Percentiles rank a stretch among this genome's conserved stretches.
Conservation (phyloP, 2,329 filamentous ascomycete genomes). For the Ascochyta rabiei region DNA sequence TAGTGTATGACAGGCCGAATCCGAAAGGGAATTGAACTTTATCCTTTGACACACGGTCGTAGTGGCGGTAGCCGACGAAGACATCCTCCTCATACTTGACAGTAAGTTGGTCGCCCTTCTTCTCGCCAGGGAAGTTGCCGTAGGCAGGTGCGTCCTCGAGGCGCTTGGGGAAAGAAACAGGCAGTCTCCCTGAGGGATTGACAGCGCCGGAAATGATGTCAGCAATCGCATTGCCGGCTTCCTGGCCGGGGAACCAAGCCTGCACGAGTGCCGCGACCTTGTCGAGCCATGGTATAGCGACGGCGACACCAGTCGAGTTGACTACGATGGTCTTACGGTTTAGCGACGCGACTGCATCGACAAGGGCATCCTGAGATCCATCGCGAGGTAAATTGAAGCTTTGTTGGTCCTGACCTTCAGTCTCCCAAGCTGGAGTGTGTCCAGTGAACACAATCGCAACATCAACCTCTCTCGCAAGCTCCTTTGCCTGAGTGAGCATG, state of each 20-base stretch:
- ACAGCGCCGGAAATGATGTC: conserved; percentile 49
- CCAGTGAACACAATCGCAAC: conserved; percentile 44
- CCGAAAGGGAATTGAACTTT: conserved; percentile 53
- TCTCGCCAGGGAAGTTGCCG: conserved; percentile 48
- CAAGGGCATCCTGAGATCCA: conserved; percentile 66
- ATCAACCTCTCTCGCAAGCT: conserved; percentile 36
- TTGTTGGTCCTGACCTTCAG: conserved; percentile 68
- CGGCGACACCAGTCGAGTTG: conserved; percentile 77
- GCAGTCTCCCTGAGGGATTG: conserved; percentile 49
- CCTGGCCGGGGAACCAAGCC: conserved; percentile 52
- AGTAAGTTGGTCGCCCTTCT: conserved; percentile 63
- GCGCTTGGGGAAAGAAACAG: conserved; percentile 47
- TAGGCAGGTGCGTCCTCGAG: conserved; percentile 46
- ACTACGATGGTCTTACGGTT: conserved; percentile 76
- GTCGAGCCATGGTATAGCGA: conserved; percentile 71
- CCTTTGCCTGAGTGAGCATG: conserved; percentile 31
- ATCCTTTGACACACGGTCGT: conserved; percentile 65
- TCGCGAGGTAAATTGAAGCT: conserved; percentile 59
- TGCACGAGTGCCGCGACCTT: conserved; percentile 48
- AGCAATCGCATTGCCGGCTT: conserved; percentile 51
- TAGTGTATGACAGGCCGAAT: conserved; percentile 48
- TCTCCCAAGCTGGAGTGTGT: conserved; percentile 45
- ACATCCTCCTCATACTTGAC: conserved; percentile 61
- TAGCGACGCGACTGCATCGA: conserved; percentile 66
- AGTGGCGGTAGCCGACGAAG: conserved; percentile 62